Evolutionary conservation across 805 yeast genomes (phyloP), one percentile per base, ranked within the genome.

Genomic region (Candida coquimbonensis): DNA sequence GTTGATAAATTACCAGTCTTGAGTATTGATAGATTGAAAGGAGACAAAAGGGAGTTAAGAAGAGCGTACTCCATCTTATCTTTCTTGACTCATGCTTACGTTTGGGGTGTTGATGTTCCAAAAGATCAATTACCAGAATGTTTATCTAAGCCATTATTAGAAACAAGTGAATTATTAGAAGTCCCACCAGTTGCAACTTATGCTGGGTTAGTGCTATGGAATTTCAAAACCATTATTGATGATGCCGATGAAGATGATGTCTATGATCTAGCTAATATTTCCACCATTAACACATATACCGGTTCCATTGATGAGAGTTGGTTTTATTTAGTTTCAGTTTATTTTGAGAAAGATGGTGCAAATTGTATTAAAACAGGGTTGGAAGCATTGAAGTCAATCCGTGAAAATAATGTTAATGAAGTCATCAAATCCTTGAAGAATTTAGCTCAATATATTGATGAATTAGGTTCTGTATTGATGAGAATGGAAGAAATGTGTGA

Each of bases 401-500:
- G 81, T 38, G 65, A 66, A 3, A 68, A 73, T 41, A 66, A 83
- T 40, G 47, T 68, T 7, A 58, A 56, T 0, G 54, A 53, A 4
- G 77, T 81, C 9, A 67, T 70, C 9, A 59, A 53, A 33, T 62
- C 71, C 39, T 66, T 90, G 43, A 86, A 86, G 59, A 62, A 57
- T 34, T 64, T 90, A 45, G 96, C 96, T 2, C 86, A 83, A 61
- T 66, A 75, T 36, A 83, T 90, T 43, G 95, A 87, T 59, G 68
- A 71, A 48, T 68, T 91, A 53, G 93, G 89, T 13, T 70, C 83
- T 4, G 74, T 86, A 2, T 66, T 91, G 53, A 78, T 82, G 77
- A 74, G 77, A 54, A 85, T 90, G 93, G 89, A 86, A 58, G 96
- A 90, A 53, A 84, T 84, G 84, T 87, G 96, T 64, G 96, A 89